A percentile compares a stretch with the other conserved stretches of the same genome.
Evolutionary conservation across 2,329 filamentous ascomycete species (phyloP).

Genomic region (Xylariales sp.): DNA sequence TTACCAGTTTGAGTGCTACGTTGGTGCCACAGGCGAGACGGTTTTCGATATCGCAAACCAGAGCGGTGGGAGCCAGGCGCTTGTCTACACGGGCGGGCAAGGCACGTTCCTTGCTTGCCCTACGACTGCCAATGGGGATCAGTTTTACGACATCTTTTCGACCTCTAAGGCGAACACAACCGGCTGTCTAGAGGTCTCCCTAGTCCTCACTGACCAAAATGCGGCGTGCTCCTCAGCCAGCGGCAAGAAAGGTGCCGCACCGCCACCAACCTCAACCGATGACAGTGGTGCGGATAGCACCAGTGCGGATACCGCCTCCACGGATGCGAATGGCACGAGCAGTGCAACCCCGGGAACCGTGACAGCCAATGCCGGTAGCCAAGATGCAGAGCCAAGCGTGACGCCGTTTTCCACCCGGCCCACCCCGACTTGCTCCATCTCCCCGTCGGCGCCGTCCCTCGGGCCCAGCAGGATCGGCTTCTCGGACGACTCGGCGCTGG

Average conservation of each 20-base stretch:
- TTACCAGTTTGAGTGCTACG: slow-evolving; percentile 20
- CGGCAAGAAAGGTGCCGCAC: not conserved
- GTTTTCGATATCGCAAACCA: slow-evolving; percentile 15
- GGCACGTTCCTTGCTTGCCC: slow-evolving; percentile 22
- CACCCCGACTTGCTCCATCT: slow-evolving; percentile 1
- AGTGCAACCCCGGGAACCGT: not conserved
- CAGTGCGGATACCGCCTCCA: too few relatives aligned
- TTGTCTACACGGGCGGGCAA: slow-evolving; percentile 17
- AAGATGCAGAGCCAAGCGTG: not conserved
- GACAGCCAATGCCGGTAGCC: not conserved
- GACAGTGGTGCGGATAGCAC: too few relatives aligned
- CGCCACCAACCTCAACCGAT: not conserved
- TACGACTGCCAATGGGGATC: slow-evolving; percentile 9
- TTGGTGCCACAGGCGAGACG: slow-evolving; percentile 16
- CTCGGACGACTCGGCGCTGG: slow-evolving; percentile 10
- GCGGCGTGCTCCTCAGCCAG: slow-evolving; percentile 11
- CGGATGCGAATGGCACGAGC: not conserved
- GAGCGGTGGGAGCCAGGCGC: slow-evolving; percentile 14
- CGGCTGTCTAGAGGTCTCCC: slow-evolving; percentile 15
- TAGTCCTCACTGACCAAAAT: slow-evolving; percentile 16
- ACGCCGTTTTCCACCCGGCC: not conserved
- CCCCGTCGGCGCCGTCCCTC: slow-evolving; percentile 19
- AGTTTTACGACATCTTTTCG: slow-evolving; percentile 21
- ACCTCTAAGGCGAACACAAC: slow-evolving; percentile 13
- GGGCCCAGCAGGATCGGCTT: slow-evolving; percentile 16